Conservation (phyloP, 2,329 filamentous ascomycete species). For the Trichoderma sp. region DNA sequence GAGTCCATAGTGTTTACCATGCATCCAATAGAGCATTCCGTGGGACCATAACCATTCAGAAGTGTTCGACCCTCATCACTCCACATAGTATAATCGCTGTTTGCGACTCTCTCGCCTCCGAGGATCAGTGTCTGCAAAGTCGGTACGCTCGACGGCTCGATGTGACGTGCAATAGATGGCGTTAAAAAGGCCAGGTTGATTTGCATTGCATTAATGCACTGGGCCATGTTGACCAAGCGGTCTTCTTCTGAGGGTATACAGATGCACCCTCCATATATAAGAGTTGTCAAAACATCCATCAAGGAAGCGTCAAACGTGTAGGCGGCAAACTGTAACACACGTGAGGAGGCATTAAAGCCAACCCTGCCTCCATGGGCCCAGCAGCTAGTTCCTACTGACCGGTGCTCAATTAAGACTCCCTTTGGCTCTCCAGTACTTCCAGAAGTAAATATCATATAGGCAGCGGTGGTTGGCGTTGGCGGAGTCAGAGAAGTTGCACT, state of each 20-base stretch:
- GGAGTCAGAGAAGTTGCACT: background rate
- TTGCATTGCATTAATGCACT: constrained; percentile 7
- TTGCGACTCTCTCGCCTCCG: background rate
- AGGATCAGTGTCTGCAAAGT: background rate
- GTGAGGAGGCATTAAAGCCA: constrained; percentile 27
- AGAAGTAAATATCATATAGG: constrained; percentile 1
- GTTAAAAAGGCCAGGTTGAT: constrained; percentile 19
- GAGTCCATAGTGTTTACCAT: background rate
- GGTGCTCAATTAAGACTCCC: background rate
- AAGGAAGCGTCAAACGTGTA: constrained; percentile 23
- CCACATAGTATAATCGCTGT: background rate
- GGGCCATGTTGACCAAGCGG: constrained; percentile 17
- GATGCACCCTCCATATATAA: constrained; percentile 27
- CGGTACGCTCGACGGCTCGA: background rate
- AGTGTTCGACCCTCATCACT: no score
- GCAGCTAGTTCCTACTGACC: background rate
- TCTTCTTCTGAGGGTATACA: constrained; percentile 21
- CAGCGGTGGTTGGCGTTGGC: no score
- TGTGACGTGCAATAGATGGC: constrained; percentile 12
- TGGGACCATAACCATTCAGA: constrained; percentile 21
- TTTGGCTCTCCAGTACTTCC: constrained; percentile 7
- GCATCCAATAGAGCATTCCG: constrained; percentile 23
- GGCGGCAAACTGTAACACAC: constrained; percentile 33
- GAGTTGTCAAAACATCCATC: constrained; percentile 25
- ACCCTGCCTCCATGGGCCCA: background rate